Base-by-base conservation (phyloP, 108 stramenopile species). In the Skeletonema menzelii region DNA sequence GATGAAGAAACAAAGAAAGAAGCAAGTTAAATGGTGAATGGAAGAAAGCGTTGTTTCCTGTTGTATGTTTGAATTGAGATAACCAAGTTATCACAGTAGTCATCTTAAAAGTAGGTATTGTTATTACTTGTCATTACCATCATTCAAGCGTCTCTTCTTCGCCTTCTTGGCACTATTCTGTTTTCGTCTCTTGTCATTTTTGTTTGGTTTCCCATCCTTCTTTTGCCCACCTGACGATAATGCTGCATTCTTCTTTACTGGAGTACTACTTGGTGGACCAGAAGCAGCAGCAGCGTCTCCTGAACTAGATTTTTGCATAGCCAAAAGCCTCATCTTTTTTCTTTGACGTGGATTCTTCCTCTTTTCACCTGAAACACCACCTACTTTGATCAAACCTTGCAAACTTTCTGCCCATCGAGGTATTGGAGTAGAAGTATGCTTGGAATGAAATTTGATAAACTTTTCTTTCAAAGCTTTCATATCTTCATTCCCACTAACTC, bases 291-390 rank as follows among this genome's bases (percentile, higher is more conserved):
- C 56, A 5, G 10, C 19, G 24, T 19, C 32, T 49, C 35, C 42
- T 11, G 27, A 11, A 35, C 27, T 26, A 13, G 69, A 42, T 56
- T 65, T 44, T 63, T 75, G 61, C 67, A 75, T 65, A 47, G 59
- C 69, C 49, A 67, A 47, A 31, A 35, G 69, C 59, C 73, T 69
- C 61, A 82, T 71, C 75, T 87, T 88, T 63, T 84, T 85, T 57
- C 82, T 82, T 60, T 91, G 90, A 20, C 76, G 83, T 17, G 90
- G 90, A 85, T 94, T 94, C 17, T 88, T 86, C 53, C 93, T 84
- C 27, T 90, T 89, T 40, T 78, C 59, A 10, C 82, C 82, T 6
- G 88, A 68, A 30, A 94, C 79, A 31, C 74, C 84, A 38, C 79
- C 71, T 24, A 76, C 62, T 13, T 46, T 20, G 61, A 78, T 76